phyloP scores from a whole-genome alignment of 352 stramenopile genomes.

The Phytophthora pistaciae region DNA sequence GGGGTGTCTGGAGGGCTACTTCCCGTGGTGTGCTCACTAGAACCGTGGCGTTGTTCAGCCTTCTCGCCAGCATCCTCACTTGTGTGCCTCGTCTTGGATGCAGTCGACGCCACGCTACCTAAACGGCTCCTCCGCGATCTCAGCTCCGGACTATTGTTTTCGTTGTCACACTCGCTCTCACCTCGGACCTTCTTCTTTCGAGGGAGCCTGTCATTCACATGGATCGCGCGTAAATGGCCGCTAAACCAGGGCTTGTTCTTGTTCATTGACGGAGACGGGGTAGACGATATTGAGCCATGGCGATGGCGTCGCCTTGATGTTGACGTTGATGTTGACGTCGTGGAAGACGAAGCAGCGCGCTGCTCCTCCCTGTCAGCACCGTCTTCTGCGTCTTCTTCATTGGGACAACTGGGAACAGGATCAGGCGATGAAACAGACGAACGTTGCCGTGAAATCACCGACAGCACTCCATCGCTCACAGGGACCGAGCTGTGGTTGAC shows the following conservation, averaged over 20 bases:
- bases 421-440: conserved; percentile 40
- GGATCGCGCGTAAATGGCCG: conserved; percentile 74
- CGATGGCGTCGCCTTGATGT: conserved; percentile 31
- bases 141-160: conserved; percentile 35
- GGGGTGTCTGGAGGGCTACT: conserved; percentile 7
- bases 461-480: conserved; percentile 18
- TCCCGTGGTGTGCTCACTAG: conserved; percentile 17
- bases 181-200: conserved; percentile 54
- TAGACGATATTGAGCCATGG: conserved; percentile 36
- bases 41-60: conserved; percentile 11
- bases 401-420: conserved; percentile 7
- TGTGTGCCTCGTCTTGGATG: conserved; percentile 27
- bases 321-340: conserved; percentile 8
- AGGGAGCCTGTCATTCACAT: conserved; percentile 67
- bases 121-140: conserved; percentile 19
- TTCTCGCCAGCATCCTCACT: conserved; percentile 38
- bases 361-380: conserved; percentile 34
- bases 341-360: conserved; percentile 4
- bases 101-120: conserved; percentile 30
- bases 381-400: conserved; percentile 35
- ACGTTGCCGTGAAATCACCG: conserved; percentile 12
- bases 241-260: conserved; percentile 73
- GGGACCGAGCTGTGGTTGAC: conserved; percentile 18
- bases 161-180: conserved; percentile 36
- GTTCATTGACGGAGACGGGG: conserved; percentile 28